Percentiles rank a stretch among this genome's conserved stretches.
Conservation (phyloP, 345 rosid species). For the Barbarea vulgaris region DNA sequence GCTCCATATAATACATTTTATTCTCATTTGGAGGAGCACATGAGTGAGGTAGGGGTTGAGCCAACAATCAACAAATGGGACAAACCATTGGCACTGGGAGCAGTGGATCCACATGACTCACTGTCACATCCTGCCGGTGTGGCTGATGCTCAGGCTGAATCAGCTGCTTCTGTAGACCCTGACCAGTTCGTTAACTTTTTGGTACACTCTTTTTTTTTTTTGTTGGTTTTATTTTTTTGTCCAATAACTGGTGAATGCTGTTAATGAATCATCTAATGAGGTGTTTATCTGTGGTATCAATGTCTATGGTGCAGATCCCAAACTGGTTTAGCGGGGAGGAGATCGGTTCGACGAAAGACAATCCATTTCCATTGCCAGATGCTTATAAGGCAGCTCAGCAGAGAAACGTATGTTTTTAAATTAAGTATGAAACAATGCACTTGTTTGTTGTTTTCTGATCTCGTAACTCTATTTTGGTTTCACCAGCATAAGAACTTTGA, state of each 20-base stretch:
- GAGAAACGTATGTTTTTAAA: conserved; percentile 64
- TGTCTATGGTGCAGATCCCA: conserved; percentile 66
- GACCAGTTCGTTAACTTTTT: conserved; percentile 91
- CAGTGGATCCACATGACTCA: conserved; percentile 94
- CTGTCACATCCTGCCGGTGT: conserved; percentile 97
- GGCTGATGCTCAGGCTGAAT: conserved; percentile 88
- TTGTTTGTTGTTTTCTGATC: background rate
- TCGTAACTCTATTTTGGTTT: background rate
- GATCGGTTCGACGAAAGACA: conserved; percentile 71
- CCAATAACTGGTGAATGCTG: conserved; percentile 7
- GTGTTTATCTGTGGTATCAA: conserved; percentile 8
- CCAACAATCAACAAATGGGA: conserved; percentile 87
- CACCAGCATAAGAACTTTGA: conserved; percentile 73
- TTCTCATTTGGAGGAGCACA: conserved; percentile 87
- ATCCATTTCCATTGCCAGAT: conserved; percentile 87
- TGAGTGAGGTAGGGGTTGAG: conserved; percentile 81
- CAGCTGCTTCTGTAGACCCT: conserved; percentile 79
- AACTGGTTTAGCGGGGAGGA: conserved; percentile 83
- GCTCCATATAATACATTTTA: conserved; percentile 96
- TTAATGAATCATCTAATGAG: conserved; percentile 11
- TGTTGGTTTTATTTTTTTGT: background rate
- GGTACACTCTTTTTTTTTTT: conserved; percentile 48
- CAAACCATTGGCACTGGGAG: conserved; percentile 83
- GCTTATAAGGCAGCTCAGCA: conserved; percentile 69
- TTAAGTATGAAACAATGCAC: background rate